phyloP scores from a whole-genome alignment of 1,284 basidiomycete genomes.

The Apiotrichum mycotoxinovorans region DNA sequence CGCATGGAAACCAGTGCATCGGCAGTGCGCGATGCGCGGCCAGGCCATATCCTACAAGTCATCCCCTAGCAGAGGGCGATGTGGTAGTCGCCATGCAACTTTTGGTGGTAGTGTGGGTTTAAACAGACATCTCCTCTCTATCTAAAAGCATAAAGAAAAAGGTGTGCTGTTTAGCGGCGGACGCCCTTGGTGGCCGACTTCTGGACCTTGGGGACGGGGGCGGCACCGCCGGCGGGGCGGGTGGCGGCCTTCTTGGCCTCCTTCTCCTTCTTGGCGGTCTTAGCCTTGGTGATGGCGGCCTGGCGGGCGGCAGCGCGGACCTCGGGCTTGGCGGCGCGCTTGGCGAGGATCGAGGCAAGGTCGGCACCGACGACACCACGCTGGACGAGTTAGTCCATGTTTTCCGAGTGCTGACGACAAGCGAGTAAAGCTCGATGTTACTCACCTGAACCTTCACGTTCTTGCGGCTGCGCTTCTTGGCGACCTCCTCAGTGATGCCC shows the following conservation, averaged over 20 bases:
- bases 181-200: slow-evolving; percentile 71
- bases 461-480: slow-evolving; percentile 96
- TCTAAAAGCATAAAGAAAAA: not conserved
- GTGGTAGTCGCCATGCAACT: not conserved
- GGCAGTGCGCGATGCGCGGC: slow-evolving; percentile 15
- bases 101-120: not conserved
- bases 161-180: slow-evolving; percentile 35
- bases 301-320: slow-evolving; percentile 76
- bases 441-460: slow-evolving; percentile 80
- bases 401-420: not conserved
- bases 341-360: slow-evolving; percentile 82
- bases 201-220: slow-evolving; percentile 75
- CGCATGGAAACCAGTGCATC: slow-evolving; percentile 22
- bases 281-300: slow-evolving; percentile 84
- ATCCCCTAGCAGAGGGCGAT: slow-evolving; percentile 7
- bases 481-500: slow-evolving; percentile 97
- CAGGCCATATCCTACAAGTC: slow-evolving; percentile 27
- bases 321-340: slow-evolving; percentile 85
- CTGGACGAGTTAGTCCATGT: slow-evolving; percentile 55
- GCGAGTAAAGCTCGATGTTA: not conserved
- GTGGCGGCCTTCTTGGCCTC: slow-evolving; percentile 79
- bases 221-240: slow-evolving; percentile 52
- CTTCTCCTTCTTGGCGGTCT: slow-evolving; percentile 93
- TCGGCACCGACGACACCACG: slow-evolving; percentile 98
- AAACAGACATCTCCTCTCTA: slow-evolving; percentile 2